phyloP scores from a whole-genome alignment of 2,329 filamentous ascomycete genomes.

The Aspergillus oerlinghausenensis region DNA sequence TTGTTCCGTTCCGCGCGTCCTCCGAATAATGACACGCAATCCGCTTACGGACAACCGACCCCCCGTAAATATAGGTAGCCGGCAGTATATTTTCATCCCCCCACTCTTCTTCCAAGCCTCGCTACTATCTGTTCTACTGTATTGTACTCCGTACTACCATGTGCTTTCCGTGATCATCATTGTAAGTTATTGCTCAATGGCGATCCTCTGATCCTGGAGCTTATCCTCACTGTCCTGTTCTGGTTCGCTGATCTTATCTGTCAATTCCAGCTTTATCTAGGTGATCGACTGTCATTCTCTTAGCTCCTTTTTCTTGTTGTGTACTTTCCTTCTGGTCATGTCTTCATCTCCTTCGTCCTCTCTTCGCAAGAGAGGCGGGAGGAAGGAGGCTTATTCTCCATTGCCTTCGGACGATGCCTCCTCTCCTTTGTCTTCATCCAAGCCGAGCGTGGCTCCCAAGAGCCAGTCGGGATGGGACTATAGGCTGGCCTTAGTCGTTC shows the following conservation, averaged over 20 bases:
- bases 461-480: slow-evolving; percentile 70
- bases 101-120: background rate
- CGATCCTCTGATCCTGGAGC: background rate
- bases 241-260: slow-evolving; percentile 7
- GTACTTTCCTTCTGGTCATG: slow-evolving; percentile 25
- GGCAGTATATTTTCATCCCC: background rate
- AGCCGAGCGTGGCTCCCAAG: slow-evolving; percentile 15
- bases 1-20: slow-evolving; percentile 20
- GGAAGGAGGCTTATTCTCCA: slow-evolving; percentile 29
- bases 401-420: slow-evolving; percentile 21
- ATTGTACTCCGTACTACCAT: slow-evolving; percentile 8
- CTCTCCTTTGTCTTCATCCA: slow-evolving; percentile 15
- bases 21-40: slow-evolving; percentile 20
- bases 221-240: background rate
- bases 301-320: slow-evolving; percentile 9
- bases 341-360: slow-evolving; percentile 31
- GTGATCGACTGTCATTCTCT: slow-evolving; percentile 27
- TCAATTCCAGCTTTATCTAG: slow-evolving; percentile 13
- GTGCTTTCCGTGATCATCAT: slow-evolving; percentile 13
- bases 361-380: slow-evolving; percentile 41
- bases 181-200: slow-evolving; percentile 8
- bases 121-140: background rate
- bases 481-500: slow-evolving; percentile 68
- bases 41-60: slow-evolving; percentile 3
- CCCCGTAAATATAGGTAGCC: background rate